A percentile compares a stretch with the other conserved stretches of the same genome.
These are phyloP conservation scores for Phaseolus coccineus DNA, from an alignment of 331 rosid genomes.

Conservation along the genomic window DNA sequence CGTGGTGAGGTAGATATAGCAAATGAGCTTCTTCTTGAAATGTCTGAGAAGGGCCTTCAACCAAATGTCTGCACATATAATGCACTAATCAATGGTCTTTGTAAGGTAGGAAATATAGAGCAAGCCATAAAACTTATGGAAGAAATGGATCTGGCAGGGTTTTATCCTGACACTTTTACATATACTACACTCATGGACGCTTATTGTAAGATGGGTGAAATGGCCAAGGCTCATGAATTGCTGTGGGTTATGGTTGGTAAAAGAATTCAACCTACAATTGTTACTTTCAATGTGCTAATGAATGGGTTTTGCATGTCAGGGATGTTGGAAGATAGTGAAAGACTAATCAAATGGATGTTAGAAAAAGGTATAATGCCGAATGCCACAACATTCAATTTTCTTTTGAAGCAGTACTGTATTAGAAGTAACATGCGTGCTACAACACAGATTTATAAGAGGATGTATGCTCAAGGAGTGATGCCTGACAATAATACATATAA, in stretches of 20 bases:
- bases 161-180: constrained; percentile 76
- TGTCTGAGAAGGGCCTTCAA: constrained; percentile 81
- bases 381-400: constrained; percentile 77
- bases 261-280: constrained; percentile 85
- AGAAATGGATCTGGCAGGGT: constrained; percentile 80
- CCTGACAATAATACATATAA: constrained; percentile 79
- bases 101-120: constrained; percentile 74
- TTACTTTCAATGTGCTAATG: constrained; percentile 88
- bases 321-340: constrained; percentile 84
- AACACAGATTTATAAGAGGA: constrained; percentile 63
- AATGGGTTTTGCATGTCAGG: constrained; percentile 89
- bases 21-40: constrained; percentile 91
- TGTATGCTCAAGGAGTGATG: constrained; percentile 69
- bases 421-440: constrained; percentile 73
- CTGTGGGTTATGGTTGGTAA: constrained; percentile 69
- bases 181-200: constrained; percentile 90
- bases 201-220: constrained; percentile 76
- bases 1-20: constrained; percentile 82
- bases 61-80: constrained; percentile 84
- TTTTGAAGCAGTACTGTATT: constrained; percentile 87
- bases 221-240: constrained; percentile 72
- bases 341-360: constrained; percentile 82
- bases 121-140: constrained; percentile 72
- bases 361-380: constrained; percentile 78
- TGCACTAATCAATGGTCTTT: constrained; percentile 75